phyloP scores from a whole-genome alignment of 2,329 filamentous ascomycete species.

The Colletotrichum truncatum region DNA sequence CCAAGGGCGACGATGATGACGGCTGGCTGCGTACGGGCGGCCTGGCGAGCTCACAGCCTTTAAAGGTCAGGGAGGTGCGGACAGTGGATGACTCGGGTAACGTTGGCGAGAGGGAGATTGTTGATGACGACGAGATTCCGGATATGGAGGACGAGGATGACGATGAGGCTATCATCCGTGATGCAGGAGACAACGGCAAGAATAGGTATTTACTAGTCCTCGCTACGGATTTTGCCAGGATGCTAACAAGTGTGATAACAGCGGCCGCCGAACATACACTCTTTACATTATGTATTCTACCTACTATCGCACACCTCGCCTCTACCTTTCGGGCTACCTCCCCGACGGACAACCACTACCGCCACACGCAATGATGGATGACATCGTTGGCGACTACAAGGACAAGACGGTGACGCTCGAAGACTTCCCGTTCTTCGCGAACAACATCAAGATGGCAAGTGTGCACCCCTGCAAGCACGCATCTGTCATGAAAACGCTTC shows the following conservation, averaged over 20 bases:
- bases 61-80: conserved; percentile 81
- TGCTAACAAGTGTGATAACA: conserved; percentile 47
- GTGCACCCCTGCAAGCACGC: conserved; percentile 98
- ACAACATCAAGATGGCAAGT: conserved; percentile 93
- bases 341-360: conserved; percentile 82
- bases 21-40: conserved; percentile 93
- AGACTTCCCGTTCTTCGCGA: conserved; percentile 94
- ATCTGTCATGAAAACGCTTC: conserved; percentile 95
- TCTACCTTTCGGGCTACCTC: conserved; percentile 93
- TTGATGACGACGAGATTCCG: conserved; percentile 87
- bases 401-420: conserved; percentile 99
- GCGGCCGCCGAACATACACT: conserved; percentile 90
- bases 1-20: conserved; percentile 63
- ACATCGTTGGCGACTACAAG: conserved; percentile 95
- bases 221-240: not conserved
- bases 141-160: conserved; percentile 99
- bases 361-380: conserved; percentile 92
- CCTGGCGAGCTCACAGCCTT: conserved; percentile 77
- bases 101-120: conserved; percentile 76
- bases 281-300: conserved; percentile 98
- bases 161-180: conserved; percentile 94
- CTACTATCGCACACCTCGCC: conserved; percentile 93
- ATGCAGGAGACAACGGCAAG: conserved; percentile 62
- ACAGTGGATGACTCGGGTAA: conserved; percentile 92
- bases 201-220: conserved; percentile 49